Base-by-base conservation (phyloP, 1,139 yeast species). In the Pichia sp. region DNA sequence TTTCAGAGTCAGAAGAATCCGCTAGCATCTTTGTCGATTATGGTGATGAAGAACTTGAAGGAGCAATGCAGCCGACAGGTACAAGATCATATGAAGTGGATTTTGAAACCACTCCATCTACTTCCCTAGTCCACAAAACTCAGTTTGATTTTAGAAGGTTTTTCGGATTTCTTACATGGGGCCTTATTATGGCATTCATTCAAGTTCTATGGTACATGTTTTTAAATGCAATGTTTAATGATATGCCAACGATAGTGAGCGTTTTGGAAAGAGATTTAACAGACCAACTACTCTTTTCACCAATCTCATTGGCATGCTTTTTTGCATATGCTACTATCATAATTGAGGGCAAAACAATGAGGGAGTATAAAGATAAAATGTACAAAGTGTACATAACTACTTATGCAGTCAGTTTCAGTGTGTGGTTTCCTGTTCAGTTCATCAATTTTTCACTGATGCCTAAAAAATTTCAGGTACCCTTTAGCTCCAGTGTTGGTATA, bases 351-450 rank as follows among this genome's bases (percentile, higher is more conserved):
- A 94, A 94, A 2, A 75, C 79, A 36, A 68, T 73, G 61, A 73
- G 71, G 1, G 84, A 83, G 12, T 71, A 89, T 18, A 69, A 71
- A 42, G 67, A 61, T 6, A 88, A 85, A 62, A 67, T 88, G 41
- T 67, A 72, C 47, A 74, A 71, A 45, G 68, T 82, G 5, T 89
- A 86, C 58, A 61, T 89, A 28, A 77, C 80, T 32, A 91, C 97
- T 0, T 63, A 89, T 44, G 77, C 82, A 32, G 77, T 81, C 43
- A 89, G 88, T 59, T 84, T 81, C 59, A 69, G 84, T 43, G 79
- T 91, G n/a, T 91, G 98, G 98, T 94, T 95, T 38, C 77, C 89
- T 2, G 94, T 91, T 7, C 97, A 91, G 60, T 84, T 91, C 53
- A 68, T 89, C 52, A 91, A 91, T 61, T 91, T 91, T 55, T 67